Conservation (phyloP, 2,329 filamentous ascomycete species). For the Aureobasidium sp. region DNA sequence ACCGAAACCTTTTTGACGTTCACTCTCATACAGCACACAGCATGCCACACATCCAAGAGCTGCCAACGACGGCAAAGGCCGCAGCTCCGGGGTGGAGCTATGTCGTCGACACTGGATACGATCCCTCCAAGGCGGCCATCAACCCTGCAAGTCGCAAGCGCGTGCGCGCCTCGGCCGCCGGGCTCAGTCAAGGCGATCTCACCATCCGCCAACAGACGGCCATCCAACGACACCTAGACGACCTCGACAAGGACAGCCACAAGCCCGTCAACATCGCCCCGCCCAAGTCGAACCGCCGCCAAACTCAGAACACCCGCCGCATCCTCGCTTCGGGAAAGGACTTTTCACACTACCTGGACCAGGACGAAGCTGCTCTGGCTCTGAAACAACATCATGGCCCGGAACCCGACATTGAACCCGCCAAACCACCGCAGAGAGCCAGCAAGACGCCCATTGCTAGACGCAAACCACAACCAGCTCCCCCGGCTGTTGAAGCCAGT, state of each 20-base stretch:
- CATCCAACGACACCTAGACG: constrained; percentile 71
- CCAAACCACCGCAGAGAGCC: constrained; percentile 21
- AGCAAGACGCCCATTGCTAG: constrained; percentile 31
- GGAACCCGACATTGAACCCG: constrained; percentile 15
- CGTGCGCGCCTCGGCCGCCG: constrained; percentile 47
- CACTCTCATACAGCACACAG: not conserved
- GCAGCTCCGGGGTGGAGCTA: constrained; percentile 88
- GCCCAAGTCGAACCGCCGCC: constrained; percentile 50
- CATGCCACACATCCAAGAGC: constrained; percentile 67
- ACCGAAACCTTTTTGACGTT: not conserved
- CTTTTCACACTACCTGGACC: constrained; percentile 74
- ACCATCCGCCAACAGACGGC: constrained; percentile 78
- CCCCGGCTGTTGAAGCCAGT: constrained; percentile 43
- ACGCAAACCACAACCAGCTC: constrained; percentile 23
- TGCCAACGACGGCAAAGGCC: constrained; percentile 58
- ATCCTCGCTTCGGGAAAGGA: constrained; percentile 77
- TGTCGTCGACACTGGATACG: constrained; percentile 65
- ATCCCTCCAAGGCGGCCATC: constrained; percentile 48
- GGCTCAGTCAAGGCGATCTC: constrained; percentile 38
- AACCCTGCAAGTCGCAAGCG: constrained; percentile 60
- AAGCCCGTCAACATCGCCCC: constrained; percentile 57
- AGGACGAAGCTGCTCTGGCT: constrained; percentile 59
- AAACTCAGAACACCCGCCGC: constrained; percentile 62
- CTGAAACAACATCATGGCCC: constrained; percentile 25
- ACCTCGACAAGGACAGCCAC: constrained; percentile 67